These are phyloP conservation scores for Sinapis alba DNA, from an alignment of 441 rosid genomes.

Conservation along the genomic window DNA sequence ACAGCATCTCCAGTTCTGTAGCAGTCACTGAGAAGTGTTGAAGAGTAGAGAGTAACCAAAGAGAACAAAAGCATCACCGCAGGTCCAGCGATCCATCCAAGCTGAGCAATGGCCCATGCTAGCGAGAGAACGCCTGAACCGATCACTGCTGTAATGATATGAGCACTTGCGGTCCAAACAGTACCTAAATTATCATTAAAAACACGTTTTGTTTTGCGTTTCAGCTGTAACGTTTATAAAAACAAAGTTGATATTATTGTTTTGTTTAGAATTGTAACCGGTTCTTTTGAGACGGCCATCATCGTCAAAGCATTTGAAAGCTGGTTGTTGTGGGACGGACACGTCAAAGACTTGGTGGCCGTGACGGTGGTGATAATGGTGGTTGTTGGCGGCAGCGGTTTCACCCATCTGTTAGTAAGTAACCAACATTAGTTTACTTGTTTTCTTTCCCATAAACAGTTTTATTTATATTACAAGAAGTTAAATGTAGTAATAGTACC, in stretches of 20 bases:
- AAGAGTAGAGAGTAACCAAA: slow-evolving; percentile 71
- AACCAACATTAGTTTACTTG: background rate
- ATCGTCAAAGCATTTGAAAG: slow-evolving; percentile 74
- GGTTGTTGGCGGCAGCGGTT: slow-evolving; percentile 40
- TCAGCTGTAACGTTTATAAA: background rate
- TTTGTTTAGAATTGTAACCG: slow-evolving; percentile 42
- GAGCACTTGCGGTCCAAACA: slow-evolving; percentile 92
- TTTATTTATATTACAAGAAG: background rate
- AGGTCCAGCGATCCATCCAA: slow-evolving; percentile 94
- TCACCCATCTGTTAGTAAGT: slow-evolving; percentile 56
- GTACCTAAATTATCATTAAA: slow-evolving; percentile 48
- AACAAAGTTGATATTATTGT: background rate
- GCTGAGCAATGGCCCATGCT: slow-evolving; percentile 92
- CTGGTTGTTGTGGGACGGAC: slow-evolving; percentile 36
- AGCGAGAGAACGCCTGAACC: slow-evolving; percentile 88
- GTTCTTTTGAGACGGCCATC: slow-evolving; percentile 82
- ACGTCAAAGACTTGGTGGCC: slow-evolving; percentile 47
- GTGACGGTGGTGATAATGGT: slow-evolving; percentile 36
- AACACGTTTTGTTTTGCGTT: background rate
- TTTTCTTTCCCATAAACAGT: background rate
- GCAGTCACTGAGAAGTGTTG: slow-evolving; percentile 68
- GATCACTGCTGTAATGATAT: slow-evolving; percentile 85
- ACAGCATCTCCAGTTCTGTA: slow-evolving; percentile 75
- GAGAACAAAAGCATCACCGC: slow-evolving; percentile 74
- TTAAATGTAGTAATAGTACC: slow-evolving; percentile 31